A percentile compares a stretch with the other conserved stretches of the same genome.
Evolutionary conservation across 73 alveolate genomes (phyloP).

Genomic region (Paramecium caudatum): DNA sequence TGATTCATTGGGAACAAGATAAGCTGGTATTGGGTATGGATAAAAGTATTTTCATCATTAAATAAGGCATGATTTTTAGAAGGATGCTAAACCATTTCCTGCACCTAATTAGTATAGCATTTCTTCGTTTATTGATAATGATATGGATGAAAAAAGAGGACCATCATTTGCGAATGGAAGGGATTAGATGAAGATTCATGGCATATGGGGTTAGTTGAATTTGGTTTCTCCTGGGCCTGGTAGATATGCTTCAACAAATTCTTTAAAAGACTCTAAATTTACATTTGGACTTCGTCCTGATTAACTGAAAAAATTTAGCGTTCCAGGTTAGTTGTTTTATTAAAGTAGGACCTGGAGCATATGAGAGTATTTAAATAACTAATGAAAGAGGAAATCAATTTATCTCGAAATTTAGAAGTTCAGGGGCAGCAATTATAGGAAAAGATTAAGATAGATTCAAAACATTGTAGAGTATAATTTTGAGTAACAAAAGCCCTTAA

Average conservation of each 20-base stretch:
- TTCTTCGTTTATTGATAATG: not conserved
- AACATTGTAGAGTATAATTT: not conserved
- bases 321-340: slow-evolving; percentile 4
- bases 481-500: not conserved
- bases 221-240: slow-evolving; percentile 29
- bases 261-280: not conserved
- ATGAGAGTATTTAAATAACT: slow-evolving; percentile 39
- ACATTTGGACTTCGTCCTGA: slow-evolving; percentile 51
- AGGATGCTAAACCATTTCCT: slow-evolving; percentile 45
- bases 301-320: not conserved
- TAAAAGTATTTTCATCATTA: not conserved
- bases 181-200: slow-evolving; percentile 12
- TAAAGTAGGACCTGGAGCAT: slow-evolving; percentile 60
- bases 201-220: slow-evolving; percentile 59
- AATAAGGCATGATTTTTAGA: slow-evolving; percentile 35
- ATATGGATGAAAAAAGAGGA: slow-evolving; percentile 46
- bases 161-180: slow-evolving; percentile 20
- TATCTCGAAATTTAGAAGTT: slow-evolving; percentile 32
- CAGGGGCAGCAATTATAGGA: slow-evolving; percentile 64
- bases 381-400: slow-evolving; percentile 1
- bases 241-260: not conserved
- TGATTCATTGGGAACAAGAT: not conserved
- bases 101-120: slow-evolving; percentile 30
- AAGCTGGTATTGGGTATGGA: slow-evolving; percentile 56
- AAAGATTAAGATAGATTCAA: slow-evolving; percentile 54